phyloP scores from a whole-genome alignment of 768 basidiomycete species.

The Mrakia gelida region DNA sequence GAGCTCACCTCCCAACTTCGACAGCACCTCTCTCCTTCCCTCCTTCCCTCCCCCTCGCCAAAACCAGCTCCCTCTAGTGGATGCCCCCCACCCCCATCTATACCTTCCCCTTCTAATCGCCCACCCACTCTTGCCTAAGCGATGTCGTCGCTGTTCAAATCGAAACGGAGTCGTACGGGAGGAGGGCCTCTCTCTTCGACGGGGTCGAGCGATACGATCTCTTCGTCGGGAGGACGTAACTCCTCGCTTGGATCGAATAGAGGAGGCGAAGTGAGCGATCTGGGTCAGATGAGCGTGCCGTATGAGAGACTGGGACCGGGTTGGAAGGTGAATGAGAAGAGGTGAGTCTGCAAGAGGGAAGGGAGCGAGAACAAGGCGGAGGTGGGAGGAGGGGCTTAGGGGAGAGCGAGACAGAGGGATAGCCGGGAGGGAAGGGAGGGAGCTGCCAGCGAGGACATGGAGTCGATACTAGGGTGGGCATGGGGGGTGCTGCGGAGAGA shows the following conservation, averaged over 20 bases:
- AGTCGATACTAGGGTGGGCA: background rate
- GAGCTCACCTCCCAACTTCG: background rate
- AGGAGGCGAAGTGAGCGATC: conserved; percentile 18
- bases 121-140: background rate
- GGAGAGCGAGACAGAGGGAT: background rate
- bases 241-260: conserved; percentile 5
- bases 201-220: background rate
- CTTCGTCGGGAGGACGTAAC: background rate
- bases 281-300: conserved; percentile 31
- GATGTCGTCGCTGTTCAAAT: conserved; percentile 28
- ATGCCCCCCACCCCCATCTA: background rate
- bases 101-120: background rate
- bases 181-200: background rate
- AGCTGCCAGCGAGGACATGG: background rate
- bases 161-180: conserved; percentile 19
- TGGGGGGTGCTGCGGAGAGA: background rate
- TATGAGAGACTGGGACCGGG: conserved; percentile 27
- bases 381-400: background rate
- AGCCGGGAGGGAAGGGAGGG: background rate
- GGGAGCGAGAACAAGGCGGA: background rate
- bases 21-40: background rate
- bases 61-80: background rate
- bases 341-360: conserved; percentile 1
- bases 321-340: conserved; percentile 1
- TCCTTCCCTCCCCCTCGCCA: background rate